These are phyloP conservation scores for Hypoxylon fragiforme DNA, from an alignment of 495 filamentous ascomycete species.

Conservation along the genomic window DNA sequence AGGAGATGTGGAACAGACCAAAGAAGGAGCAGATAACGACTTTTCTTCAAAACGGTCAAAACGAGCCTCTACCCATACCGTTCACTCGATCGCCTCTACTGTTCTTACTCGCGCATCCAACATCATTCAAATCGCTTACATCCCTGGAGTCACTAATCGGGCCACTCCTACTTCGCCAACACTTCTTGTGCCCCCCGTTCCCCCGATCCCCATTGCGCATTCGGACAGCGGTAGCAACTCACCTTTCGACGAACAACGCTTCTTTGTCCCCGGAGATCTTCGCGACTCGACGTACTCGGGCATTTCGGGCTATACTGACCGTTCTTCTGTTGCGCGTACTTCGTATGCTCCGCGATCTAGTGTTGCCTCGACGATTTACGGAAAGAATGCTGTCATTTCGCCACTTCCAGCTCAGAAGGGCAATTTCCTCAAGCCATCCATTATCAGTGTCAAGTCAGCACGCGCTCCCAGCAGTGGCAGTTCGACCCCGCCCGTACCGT, in stretches of 20 bases:
- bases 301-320: conserved; percentile 64
- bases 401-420: conserved; percentile 82
- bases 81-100: conserved; percentile 89
- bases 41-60: conserved; percentile 65
- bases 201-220: conserved; percentile 77
- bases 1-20: conserved; percentile 54
- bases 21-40: conserved; percentile 58
- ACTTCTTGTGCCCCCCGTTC: conserved; percentile 86
- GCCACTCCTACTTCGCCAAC: conserved; percentile 80
- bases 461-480: conserved; percentile 52
- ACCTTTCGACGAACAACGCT: conserved; percentile 75
- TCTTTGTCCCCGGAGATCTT: conserved; percentile 91
- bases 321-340: conserved; percentile 66
- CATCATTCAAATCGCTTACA: conserved; percentile 98
- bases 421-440: conserved; percentile 80
- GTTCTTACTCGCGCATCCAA: conserved; percentile 95
- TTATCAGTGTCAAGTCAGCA: conserved; percentile 85
- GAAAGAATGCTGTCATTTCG: conserved; percentile 80
- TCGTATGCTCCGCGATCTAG: conserved; percentile 73
- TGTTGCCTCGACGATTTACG: conserved; percentile 89
- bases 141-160: conserved; percentile 94
- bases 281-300: conserved; percentile 83
- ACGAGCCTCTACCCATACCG: conserved; percentile 81
- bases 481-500: conserved; percentile 58
- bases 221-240: conserved; percentile 60